phyloP scores from a whole-genome alignment of 1,284 basidiomycete genomes.

The Earliella scabrosa region DNA sequence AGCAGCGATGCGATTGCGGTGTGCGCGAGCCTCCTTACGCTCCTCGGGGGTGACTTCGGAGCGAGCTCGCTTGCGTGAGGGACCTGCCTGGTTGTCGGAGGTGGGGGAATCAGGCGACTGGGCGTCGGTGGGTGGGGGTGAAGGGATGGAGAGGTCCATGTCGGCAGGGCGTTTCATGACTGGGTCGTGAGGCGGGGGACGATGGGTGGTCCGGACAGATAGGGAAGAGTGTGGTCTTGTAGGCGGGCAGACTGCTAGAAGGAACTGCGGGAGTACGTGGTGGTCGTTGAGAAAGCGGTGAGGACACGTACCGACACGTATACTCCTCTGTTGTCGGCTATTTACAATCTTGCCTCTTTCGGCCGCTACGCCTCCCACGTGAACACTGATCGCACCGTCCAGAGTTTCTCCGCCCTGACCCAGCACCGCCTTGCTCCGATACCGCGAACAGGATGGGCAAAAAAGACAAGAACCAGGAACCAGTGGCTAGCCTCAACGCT shows the following conservation, averaged over 20 bases:
- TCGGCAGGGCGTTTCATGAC: conserved; percentile 38
- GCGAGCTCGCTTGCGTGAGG: conserved; percentile 71
- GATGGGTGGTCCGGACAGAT: conserved; percentile 32
- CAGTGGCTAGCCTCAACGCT: conserved; percentile 50
- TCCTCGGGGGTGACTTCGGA: conserved; percentile 67
- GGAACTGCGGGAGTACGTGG: conserved; percentile 36
- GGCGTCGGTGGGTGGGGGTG: conserved; percentile 32
- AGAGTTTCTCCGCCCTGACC: not conserved
- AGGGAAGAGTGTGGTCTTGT: conserved; percentile 35
- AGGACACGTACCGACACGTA: conserved; percentile 34
- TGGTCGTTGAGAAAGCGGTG: conserved; percentile 33
- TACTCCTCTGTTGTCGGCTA: conserved; percentile 26
- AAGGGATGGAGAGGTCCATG: conserved; percentile 29
- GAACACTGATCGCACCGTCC: not conserved
- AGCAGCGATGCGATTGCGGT: conserved; percentile 83
- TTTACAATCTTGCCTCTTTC: conserved; percentile 24
- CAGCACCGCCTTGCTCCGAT: not conserved
- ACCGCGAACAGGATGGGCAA: conserved; percentile 56
- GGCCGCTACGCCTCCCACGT: conserved; percentile 2
- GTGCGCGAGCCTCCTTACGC: conserved; percentile 80
- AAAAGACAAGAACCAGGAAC: conserved; percentile 60
- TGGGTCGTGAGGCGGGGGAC: conserved; percentile 17
- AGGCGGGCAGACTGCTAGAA: conserved; percentile 32
- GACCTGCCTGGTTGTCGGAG: conserved; percentile 38
- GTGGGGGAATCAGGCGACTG: conserved; percentile 33